Conservation (phyloP, 2,329 filamentous ascomycete genomes). For the Aphanoascus verrucosus region DNA sequence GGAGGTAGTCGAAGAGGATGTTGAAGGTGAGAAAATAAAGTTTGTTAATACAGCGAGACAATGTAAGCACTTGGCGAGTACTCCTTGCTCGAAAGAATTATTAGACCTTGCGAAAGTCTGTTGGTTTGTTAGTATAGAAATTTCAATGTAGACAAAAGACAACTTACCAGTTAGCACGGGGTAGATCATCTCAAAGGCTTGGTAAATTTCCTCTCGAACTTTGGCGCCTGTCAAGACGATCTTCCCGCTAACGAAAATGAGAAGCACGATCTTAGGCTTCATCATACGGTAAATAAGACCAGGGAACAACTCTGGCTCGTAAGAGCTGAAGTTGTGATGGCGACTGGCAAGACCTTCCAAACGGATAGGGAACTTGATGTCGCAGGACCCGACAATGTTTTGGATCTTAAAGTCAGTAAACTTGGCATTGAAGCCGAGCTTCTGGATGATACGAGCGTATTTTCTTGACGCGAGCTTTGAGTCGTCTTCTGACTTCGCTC, state of each 20-base stretch:
- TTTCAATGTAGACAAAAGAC: not conserved
- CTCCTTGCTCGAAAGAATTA: slow-evolving; percentile 2
- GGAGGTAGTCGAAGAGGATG: no score
- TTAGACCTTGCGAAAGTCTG: slow-evolving; percentile 55
- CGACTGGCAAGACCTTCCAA: slow-evolving; percentile 89
- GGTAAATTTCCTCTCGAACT: slow-evolving; percentile 95
- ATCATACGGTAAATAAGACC: slow-evolving; percentile 99
- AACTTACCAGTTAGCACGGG: slow-evolving; percentile 75
- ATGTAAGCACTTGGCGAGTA: not conserved
- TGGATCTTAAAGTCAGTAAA: slow-evolving; percentile 99
- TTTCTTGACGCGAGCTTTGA: slow-evolving; percentile 94
- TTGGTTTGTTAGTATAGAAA: slow-evolving; percentile 18
- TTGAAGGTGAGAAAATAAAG: slow-evolving; percentile 12
- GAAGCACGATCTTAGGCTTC: slow-evolving; percentile 95
- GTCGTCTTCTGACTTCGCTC: slow-evolving; percentile 95
- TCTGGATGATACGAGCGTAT: slow-evolving; percentile 98
- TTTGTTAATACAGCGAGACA: slow-evolving; percentile 23
- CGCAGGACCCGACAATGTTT: slow-evolving; percentile 97
- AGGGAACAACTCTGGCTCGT: slow-evolving; percentile 96
- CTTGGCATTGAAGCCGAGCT: slow-evolving; percentile 98
- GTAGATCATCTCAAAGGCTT: slow-evolving; percentile 95
- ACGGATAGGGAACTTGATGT: slow-evolving; percentile 98
- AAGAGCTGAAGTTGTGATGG: slow-evolving; percentile 99
- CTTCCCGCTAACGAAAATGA: slow-evolving; percentile 97
- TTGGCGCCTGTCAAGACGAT: slow-evolving; percentile 97